Evolutionary conservation across 2,329 filamentous ascomycete genomes (phyloP).

Genomic region (Hypoxylon sp.): DNA sequence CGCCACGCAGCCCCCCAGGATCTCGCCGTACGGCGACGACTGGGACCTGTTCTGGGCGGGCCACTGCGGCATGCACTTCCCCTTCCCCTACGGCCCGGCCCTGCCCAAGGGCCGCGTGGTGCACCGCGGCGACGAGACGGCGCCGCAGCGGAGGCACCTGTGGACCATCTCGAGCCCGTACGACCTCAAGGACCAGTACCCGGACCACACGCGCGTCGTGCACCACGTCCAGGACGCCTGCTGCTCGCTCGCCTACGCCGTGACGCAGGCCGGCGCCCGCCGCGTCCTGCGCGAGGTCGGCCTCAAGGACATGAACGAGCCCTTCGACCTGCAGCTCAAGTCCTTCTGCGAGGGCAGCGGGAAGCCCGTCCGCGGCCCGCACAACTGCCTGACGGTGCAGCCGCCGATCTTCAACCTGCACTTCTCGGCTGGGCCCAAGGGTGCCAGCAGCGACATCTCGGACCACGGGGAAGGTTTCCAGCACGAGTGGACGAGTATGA

Average conservation of each 20-base stretch:
- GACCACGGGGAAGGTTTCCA: slow-evolving; percentile 51
- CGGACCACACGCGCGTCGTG: slow-evolving; percentile 59
- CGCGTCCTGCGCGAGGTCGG: slow-evolving; percentile 59
- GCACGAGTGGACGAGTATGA: slow-evolving; percentile 52
- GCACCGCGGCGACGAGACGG: slow-evolving; percentile 53
- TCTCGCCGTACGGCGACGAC: slow-evolving; percentile 62
- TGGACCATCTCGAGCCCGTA: slow-evolving; percentile 35
- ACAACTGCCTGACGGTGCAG: slow-evolving; percentile 57
- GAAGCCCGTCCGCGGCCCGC: slow-evolving; percentile 48
- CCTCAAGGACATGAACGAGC: slow-evolving; percentile 55
- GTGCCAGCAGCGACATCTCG: slow-evolving; percentile 55
- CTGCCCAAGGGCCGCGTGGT: slow-evolving; percentile 52
- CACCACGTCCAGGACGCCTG: slow-evolving; percentile 57
- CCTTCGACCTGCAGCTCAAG: slow-evolving; percentile 60
- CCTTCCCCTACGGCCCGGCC: slow-evolving; percentile 32
- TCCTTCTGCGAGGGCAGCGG: slow-evolving; percentile 60
- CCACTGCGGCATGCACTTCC: slow-evolving; percentile 58
- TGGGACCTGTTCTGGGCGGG: slow-evolving; percentile 68
- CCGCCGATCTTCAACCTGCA: slow-evolving; percentile 63
- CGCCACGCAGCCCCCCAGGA: slow-evolving; percentile 28
- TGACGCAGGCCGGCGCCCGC: slow-evolving; percentile 59
- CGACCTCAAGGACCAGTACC: slow-evolving; percentile 53
- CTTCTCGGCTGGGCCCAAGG: slow-evolving; percentile 54
- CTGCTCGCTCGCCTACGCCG: slow-evolving; percentile 60
- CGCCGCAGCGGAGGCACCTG: slow-evolving; percentile 53